Base-by-base conservation (phyloP, 345 rosid species). In the Gossypium rotundifolium region DNA sequence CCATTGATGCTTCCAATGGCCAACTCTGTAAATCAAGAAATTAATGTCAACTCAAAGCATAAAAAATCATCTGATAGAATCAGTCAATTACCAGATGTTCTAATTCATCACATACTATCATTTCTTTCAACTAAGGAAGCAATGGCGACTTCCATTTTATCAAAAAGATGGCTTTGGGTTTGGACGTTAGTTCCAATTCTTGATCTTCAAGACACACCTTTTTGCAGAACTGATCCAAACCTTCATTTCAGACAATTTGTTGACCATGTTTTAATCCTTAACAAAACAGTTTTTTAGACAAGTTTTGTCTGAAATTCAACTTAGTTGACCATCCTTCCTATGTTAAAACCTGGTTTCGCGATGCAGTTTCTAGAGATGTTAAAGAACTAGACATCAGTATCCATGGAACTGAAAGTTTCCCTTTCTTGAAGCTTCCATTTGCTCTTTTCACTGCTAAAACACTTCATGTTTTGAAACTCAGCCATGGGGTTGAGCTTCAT, bases 71-170 rank as follows among this genome's bases (percentile, higher is more conserved):
- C 22, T 0, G 72, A 68, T 25, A 0, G 73, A 69, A 69, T 69
- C 60, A 69, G 73, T n/a, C 17, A 17, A 29, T 70, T 70, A 8
- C 73, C 60, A 0, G 58, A 70, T 51, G 73, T 70, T n/a, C 46
- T 70, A 6, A 17, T 70, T 70, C 73, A 70, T 10, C 60, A 51
- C 23, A 70, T 70, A 27, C 14, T 70, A 17, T 70, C 73, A 52
- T 52, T 70, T 70, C 46, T 70, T 17, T 20, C 73, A 4, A 70
- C 73, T 2, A 52, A 70, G 27, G 46, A 52, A 17, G 73, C 73
- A 52, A 11, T 70, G 60, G 25, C 60, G 14, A 70, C 73, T 29
- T 70, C 73, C 5, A 4, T 70, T 70, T 20, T 70, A 52, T 67
- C 71, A 4, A 67, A 65, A 65, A 20, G 70, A 44, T 65, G 70